Evolutionary conservation across 2,329 filamentous ascomycete genomes (phyloP), one percentile per base, ranked within the genome.

Genomic region (Fusarium sp.): DNA sequence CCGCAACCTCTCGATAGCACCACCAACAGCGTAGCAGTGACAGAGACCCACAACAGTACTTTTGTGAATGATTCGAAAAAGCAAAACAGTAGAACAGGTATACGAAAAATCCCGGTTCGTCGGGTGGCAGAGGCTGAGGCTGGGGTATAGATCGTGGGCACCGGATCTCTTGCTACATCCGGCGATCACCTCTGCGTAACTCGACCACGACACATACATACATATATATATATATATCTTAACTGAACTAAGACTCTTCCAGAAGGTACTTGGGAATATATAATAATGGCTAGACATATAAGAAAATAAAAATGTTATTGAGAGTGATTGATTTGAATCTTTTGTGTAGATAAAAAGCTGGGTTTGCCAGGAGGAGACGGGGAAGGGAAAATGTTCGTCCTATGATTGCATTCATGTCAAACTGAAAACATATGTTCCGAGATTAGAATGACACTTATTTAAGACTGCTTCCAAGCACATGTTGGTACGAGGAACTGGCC

Each of bases 31-130:
- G 43, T 45, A 63, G 58, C 51, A 63, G 39, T 18, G 44, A 15
- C 39, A 49, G 62, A 44, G 61, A 44, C 24, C 62, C 61, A 66
- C 54, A 54, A 6, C 14, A 6, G 13, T 14, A 24, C 33, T 53
- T 20, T 50, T 53, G 46, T 24, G 28, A 48, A 31, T 20, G 42
- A 49, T 42, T 11, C 15, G 22, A 66, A 65, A 66, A 65, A 65
- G 62, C 46, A 65, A 66, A 65, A 18, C 24, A 15, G 42, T 28
- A 49, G 55, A 54, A 13, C 42, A 15, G 17, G 50, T 28, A 39
- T 40, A 39, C 46, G 34, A 40, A 49, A 34, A 36, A 49, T 54
- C 42, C 43, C 33, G n/a, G 17, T 6, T 15, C 36, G 55, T 53
- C 11, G 11, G 22, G 3, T 11, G 18, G 34, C 33, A 24, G 38